A percentile compares a stretch with the other conserved stretches of the same genome.
These are phyloP conservation scores for Fomitopsis pulvina DNA, from an alignment of 768 basidiomycete genomes.

Conservation along the genomic window DNA sequence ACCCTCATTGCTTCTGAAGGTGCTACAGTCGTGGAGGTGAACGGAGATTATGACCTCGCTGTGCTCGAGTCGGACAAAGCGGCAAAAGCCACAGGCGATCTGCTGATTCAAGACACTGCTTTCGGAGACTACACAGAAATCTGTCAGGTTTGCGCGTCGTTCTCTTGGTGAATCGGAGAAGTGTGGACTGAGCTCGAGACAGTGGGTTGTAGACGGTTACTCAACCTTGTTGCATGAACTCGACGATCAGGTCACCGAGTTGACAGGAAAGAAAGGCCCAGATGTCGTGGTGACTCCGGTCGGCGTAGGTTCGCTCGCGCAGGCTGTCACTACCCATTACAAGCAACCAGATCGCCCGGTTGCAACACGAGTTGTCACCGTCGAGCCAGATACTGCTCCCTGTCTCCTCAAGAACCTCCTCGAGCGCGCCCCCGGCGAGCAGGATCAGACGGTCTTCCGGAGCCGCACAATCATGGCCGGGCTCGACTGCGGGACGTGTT, in stretches of 20 bases:
- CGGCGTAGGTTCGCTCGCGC: conserved; percentile 2
- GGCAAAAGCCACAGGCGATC: background rate
- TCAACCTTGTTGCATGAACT: conserved; percentile 1
- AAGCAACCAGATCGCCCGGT: background rate
- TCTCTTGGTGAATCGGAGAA: background rate
- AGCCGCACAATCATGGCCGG: conserved; percentile 5
- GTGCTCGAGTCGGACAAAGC: background rate
- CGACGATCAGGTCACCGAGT: background rate
- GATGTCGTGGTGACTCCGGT: conserved; percentile 1
- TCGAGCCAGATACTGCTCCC: conserved; percentile 2
- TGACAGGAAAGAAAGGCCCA: background rate
- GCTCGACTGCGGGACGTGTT: conserved; percentile 1
- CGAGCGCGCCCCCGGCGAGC: background rate
- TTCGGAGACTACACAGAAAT: conserved; percentile 1
- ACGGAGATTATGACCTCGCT: conserved; percentile 1
- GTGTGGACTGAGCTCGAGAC: background rate
- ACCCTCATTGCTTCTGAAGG: background rate
- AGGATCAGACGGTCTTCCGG: background rate
- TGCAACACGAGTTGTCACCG: background rate
- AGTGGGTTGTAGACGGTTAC: conserved; percentile 6
- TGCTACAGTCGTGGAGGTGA: background rate
- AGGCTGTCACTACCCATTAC: conserved; percentile 1
- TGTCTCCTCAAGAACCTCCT: background rate
- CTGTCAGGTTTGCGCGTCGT: background rate
- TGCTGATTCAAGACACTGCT: conserved; percentile 1